Percentiles rank a stretch among this genome's conserved stretches.
Evolutionary conservation across 257 asterid species (phyloP).

Genomic region (Petunia axillaris): DNA sequence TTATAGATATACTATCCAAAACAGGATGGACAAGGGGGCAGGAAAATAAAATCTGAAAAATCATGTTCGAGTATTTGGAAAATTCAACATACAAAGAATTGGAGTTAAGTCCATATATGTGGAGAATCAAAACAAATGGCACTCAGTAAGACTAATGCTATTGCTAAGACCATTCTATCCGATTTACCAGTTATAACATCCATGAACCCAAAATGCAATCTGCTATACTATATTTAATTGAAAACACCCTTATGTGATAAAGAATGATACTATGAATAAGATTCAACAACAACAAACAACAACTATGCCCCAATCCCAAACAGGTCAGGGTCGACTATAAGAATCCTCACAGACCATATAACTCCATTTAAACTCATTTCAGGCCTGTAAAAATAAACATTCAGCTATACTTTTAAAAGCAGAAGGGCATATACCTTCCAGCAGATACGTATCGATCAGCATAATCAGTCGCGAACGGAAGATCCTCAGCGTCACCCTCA

Average conservation of each 20-base stretch:
- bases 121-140: background rate
- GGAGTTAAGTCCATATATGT: background rate
- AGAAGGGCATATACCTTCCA: conserved; percentile 61
- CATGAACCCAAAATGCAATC: background rate
- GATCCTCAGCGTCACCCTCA: conserved; percentile 98
- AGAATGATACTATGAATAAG: background rate
- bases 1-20: conserved; percentile 10
- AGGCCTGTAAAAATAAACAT: background rate
- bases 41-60: background rate
- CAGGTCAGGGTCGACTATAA: too few relatives aligned
- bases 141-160: background rate
- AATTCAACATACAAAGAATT: background rate
- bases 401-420: background rate
- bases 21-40: conserved; percentile 17
- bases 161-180: background rate
- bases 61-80: background rate
- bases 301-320: too few relatives aligned
- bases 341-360: too few relatives aligned
- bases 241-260: background rate
- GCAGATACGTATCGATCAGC: conserved; percentile 89
- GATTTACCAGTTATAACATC: background rate
- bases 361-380: too few relatives aligned
- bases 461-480: conserved; percentile 78
- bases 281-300: too few relatives aligned
- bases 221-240: background rate